These are phyloP conservation scores for Secale cereale DNA, from an alignment of 176 grass and related monocot species.

Conservation along the genomic window DNA sequence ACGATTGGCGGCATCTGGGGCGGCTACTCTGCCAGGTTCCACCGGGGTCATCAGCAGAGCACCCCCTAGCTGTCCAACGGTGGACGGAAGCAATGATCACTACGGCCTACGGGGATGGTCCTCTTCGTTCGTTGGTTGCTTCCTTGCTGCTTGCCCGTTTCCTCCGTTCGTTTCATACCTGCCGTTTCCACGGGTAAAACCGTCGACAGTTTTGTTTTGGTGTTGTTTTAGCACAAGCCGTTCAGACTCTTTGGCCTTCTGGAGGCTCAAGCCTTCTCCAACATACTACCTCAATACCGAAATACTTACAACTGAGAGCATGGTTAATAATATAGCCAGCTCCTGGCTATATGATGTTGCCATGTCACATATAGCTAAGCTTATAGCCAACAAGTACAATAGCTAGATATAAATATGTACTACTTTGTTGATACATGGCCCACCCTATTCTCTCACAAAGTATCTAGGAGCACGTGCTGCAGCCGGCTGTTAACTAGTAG, in stretches of 20 bases:
- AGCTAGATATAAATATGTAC: too few relatives aligned
- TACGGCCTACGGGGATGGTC: not conserved
- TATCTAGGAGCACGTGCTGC: too few relatives aligned
- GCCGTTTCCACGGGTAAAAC: not conserved
- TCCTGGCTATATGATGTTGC: too few relatives aligned
- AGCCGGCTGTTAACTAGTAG: too few relatives aligned
- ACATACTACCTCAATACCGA: too few relatives aligned
- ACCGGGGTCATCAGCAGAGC: not conserved
- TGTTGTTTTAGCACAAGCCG: not conserved
- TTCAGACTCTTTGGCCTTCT: not conserved
- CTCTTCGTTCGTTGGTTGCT: not conserved
- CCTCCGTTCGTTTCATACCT: not conserved
- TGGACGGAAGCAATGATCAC: slow-evolving; percentile 34
- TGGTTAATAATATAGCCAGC: too few relatives aligned
- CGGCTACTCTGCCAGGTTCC: slow-evolving; percentile 19
- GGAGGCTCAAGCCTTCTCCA: not conserved
- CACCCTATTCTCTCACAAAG: too few relatives aligned
- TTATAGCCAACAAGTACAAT: too few relatives aligned
- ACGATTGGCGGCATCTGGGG: not conserved
- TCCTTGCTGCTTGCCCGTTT: not conserved
- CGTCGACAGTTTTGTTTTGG: not conserved
- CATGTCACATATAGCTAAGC: too few relatives aligned
- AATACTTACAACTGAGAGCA: too few relatives aligned
- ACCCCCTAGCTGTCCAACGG: slow-evolving; percentile 36
- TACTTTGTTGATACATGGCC: too few relatives aligned